These are phyloP conservation scores for barrel medic (Medicago truncatula) DNA, from an alignment of 306 rosid species.

Conservation along the genomic window DNA sequence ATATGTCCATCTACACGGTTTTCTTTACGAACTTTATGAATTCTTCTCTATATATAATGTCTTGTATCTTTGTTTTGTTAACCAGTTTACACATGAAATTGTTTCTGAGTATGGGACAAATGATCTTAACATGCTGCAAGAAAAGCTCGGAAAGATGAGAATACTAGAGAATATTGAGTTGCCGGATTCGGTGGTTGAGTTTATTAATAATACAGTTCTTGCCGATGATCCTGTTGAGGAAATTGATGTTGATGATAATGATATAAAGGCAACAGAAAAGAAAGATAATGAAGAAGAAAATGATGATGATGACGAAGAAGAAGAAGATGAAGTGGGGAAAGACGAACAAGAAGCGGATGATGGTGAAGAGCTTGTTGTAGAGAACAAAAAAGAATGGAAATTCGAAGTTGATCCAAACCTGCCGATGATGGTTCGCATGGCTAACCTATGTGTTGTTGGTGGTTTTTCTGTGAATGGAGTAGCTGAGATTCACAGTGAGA, in stretches of 20 bases:
- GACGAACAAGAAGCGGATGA: constrained; percentile 32
- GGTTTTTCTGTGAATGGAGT: constrained; percentile 97
- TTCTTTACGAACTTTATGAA: constrained; percentile 42
- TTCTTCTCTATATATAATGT: constrained; percentile 33
- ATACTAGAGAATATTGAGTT: constrained; percentile 84
- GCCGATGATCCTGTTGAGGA: constrained; percentile 42
- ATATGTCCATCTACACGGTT: background rate
- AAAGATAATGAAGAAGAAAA: constrained; percentile 36
- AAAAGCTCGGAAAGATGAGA: constrained; percentile 80
- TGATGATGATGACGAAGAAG: background rate
- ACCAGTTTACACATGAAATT: constrained; percentile 72
- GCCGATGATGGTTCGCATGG: constrained; percentile 89
- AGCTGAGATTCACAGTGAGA: constrained; percentile 91
- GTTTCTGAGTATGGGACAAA: constrained; percentile 67
- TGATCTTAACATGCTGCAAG: constrained; percentile 64
- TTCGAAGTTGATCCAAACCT: constrained; percentile 59
- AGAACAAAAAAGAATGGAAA: constrained; percentile 46
- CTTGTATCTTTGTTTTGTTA: constrained; percentile 35
- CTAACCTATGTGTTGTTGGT: constrained; percentile 90
- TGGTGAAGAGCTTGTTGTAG: constrained; percentile 49
- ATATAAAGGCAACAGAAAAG: constrained; percentile 40
- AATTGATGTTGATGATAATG: constrained; percentile 47
- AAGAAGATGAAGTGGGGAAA: background rate
- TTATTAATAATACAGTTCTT: constrained; percentile 49
- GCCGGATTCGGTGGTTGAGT: constrained; percentile 63